These are phyloP conservation scores for Rhypophila decipiens DNA, from an alignment of 495 filamentous ascomycete species.

Conservation along the genomic window DNA sequence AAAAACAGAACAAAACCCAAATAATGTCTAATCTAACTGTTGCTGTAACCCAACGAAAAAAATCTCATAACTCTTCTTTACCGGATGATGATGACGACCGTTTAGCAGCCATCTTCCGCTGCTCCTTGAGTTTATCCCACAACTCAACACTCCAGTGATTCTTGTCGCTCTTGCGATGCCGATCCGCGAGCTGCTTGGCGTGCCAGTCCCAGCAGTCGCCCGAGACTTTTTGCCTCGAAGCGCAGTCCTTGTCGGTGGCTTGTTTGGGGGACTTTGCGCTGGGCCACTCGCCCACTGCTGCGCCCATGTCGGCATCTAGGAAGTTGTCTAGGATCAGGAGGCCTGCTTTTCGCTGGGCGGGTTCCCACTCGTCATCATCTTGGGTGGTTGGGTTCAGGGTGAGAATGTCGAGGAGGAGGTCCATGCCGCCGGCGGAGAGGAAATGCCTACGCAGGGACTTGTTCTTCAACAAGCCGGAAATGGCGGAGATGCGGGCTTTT, in stretches of 20 bases:
- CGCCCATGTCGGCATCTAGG: conserved; percentile 53
- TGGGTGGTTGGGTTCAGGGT: conserved; percentile 15
- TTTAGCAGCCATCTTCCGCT: conserved; percentile 12
- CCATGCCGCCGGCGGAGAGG: conserved; percentile 38
- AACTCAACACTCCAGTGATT: conserved; percentile 29
- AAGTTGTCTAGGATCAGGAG: conserved; percentile 54
- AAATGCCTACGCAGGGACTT: conserved; percentile 44
- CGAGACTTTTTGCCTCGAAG: neutral
- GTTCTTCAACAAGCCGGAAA: conserved; percentile 39
- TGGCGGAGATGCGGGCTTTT: conserved; percentile 32
- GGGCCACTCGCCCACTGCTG: conserved; percentile 44
- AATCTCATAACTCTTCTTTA: conserved; percentile 12
- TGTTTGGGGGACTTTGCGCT: too few species aligned
- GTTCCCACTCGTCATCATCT: conserved; percentile 28
- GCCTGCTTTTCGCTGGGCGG: conserved; percentile 36
- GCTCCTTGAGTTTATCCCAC: conserved; percentile 13
- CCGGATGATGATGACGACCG: conserved; percentile 4
- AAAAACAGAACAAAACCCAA: too few species aligned
- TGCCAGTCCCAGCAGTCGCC: conserved; percentile 37
- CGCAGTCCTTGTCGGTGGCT: conserved; percentile 22
- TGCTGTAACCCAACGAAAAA: neutral
- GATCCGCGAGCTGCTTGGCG: conserved; percentile 18
- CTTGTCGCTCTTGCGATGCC: conserved; percentile 10
- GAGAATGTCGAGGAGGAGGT: conserved; percentile 41
- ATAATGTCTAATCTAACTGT: too few species aligned